phyloP scores from a whole-genome alignment of 129 eudicot genomes.

The Scalesia atractyloides region DNA sequence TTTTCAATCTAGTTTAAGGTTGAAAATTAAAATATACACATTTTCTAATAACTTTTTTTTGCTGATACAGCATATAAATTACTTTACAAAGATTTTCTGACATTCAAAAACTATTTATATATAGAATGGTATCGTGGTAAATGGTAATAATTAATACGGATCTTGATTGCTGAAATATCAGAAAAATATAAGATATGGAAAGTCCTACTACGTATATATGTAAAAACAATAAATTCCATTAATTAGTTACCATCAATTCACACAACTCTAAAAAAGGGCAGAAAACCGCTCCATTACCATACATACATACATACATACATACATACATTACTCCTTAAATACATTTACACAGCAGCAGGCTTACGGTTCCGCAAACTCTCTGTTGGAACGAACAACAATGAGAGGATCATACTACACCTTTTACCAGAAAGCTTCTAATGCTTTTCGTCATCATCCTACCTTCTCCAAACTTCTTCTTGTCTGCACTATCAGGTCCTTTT shows the following conservation, averaged over 20 bases:
- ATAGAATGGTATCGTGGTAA: not conserved
- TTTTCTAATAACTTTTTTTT: no score
- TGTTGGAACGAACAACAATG: slow-evolving; percentile 18
- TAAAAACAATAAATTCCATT: not conserved
- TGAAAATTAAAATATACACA: no score
- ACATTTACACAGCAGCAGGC: not conserved
- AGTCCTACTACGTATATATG: no score
- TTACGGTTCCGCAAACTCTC: not conserved
- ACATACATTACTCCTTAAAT: not conserved
- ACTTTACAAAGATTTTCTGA: no score
- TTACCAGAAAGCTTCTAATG: slow-evolving; percentile 56
- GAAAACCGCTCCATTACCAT: slow-evolving; percentile 40
- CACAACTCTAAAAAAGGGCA: slow-evolving; percentile 34
- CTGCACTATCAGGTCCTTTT: slow-evolving; percentile 51
- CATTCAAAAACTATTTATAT: not conserved
- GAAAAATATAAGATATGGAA: not conserved
- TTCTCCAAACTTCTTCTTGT: slow-evolving; percentile 50
- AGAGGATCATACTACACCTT: slow-evolving; percentile 42
- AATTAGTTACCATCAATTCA: slow-evolving; percentile 42
- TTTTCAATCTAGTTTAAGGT: no score
- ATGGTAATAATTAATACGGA: not conserved
- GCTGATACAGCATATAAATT: no score
- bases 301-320: no score
- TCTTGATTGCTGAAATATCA: not conserved
- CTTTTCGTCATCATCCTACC: slow-evolving; percentile 43